Evolutionary conservation across 2,329 filamentous ascomycete species (phyloP).

Genomic region (Penicillium sp.): DNA sequence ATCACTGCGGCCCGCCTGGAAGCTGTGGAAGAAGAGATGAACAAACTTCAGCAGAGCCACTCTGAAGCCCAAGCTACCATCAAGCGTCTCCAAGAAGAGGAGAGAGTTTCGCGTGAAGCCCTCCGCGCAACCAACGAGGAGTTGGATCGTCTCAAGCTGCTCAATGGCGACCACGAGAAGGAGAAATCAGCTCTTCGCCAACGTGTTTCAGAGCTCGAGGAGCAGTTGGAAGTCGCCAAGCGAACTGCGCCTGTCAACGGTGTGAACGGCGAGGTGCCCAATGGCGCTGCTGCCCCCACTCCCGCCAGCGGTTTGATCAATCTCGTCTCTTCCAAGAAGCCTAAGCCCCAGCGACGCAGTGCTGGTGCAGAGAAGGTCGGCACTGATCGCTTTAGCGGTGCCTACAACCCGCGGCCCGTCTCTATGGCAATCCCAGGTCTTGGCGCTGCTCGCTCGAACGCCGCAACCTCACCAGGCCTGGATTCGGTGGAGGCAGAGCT

Average conservation of each 20-base stretch:
- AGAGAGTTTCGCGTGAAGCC: slow-evolving; percentile 79
- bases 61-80: slow-evolving; percentile 88
- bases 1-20: slow-evolving; percentile 88
- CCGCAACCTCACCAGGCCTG: slow-evolving; percentile 74
- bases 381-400: slow-evolving; percentile 83
- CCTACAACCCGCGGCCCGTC: slow-evolving; percentile 91
- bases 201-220: slow-evolving; percentile 85
- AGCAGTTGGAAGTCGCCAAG: slow-evolving; percentile 86
- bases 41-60: slow-evolving; percentile 81
- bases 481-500: slow-evolving; percentile 96
- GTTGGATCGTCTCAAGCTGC: slow-evolving; percentile 73
- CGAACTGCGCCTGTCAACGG: slow-evolving; percentile 71
- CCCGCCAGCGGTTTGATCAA: slow-evolving; percentile 83
- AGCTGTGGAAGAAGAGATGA: slow-evolving; percentile 94
- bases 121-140: slow-evolving; percentile 77
- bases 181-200: slow-evolving; percentile 84
- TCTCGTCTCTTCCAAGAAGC: slow-evolving; percentile 93
- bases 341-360: slow-evolving; percentile 76
- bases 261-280: slow-evolving; percentile 58
- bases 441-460: slow-evolving; percentile 63
- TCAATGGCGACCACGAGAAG: slow-evolving; percentile 72
- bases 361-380: slow-evolving; percentile 83
- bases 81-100: slow-evolving; percentile 92
- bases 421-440: slow-evolving; percentile 78
- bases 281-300: slow-evolving; percentile 59